Base-by-base conservation (phyloP, 345 rosid species). In the Brassica juncea region DNA sequence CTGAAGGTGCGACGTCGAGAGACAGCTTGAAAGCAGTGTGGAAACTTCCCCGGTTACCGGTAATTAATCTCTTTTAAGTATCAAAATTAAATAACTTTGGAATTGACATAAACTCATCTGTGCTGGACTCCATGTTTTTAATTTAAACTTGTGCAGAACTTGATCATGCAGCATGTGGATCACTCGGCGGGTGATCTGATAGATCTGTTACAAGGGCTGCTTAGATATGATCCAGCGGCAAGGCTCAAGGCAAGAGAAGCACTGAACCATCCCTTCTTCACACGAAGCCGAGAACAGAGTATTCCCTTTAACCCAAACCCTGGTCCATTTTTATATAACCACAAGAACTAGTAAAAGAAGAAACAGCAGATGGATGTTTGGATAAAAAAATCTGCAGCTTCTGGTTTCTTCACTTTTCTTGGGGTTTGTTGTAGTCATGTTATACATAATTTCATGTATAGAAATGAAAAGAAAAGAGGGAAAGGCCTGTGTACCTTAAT, bases 171-270 rank as follows among this genome's bases (percentile, higher is more conserved):
- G 80, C 94, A 88, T 72, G 97, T 91, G 25, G 92, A 91, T 84
- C 94, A 88, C 64, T 90, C 92, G 1, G 92, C 91, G 0, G 94
- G 94, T n/a, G 94, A 90, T 82, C 80, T 91, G 72, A 90, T 91
- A 59, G 92, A 90, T 80, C 88, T 91, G 10, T 64, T 90, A 72
- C 94, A 88, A 84, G 94, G 94, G 70, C 89, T 91, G 66, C 83
- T 90, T 31, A 79, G 85, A 4, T 90, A 91, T 76, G 94, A 90
- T 47, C 97, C 94, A 35, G 75, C 84, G 4, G 85, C 82, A 70
- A 84, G 94, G 68, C 79, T 90, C 11, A 88, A 85, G 68, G 94
- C 94, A 62, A 84, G 88, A 71, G 91, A 89, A 80, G 92, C 97
- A 23, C 72, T 91, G 42, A 82, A 85, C 73, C 92, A 90, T 79